Percentiles rank a stretch among this genome's conserved stretches.
Evolutionary conservation across 192 early-diverging fungal species (phyloP).

Genomic region (Backusella psychrophila): DNA sequence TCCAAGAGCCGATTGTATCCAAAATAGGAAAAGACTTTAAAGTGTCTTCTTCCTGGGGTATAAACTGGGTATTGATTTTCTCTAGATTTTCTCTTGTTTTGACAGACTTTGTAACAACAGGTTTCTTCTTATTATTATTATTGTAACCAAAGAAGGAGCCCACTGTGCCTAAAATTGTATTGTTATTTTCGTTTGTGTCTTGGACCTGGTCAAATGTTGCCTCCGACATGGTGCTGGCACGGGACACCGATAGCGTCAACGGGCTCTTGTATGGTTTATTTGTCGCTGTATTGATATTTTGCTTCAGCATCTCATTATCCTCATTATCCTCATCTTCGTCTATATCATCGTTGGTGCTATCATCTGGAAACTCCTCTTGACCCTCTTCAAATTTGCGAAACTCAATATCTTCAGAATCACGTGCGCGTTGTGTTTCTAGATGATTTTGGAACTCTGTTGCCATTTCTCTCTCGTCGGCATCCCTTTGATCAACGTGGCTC

Average conservation of each 20-base stretch:
- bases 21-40: slow-evolving; percentile 34
- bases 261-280: background rate
- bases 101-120: background rate
- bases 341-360: slow-evolving; percentile 2
- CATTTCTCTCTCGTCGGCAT: slow-evolving; percentile 5
- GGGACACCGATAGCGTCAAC: slow-evolving; percentile 3
- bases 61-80: background rate
- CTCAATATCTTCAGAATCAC: background rate
- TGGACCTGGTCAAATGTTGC: background rate
- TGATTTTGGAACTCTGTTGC: slow-evolving; percentile 5
- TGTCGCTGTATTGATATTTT: background rate
- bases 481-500: background rate
- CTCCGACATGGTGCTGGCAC: background rate
- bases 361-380: slow-evolving; percentile 16
- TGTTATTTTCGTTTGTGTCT: background rate
- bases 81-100: background rate
- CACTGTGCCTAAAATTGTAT: background rate
- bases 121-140: background rate
- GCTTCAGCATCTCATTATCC: background rate
- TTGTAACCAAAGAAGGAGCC: background rate
- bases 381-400: slow-evolving; percentile 18
- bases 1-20: slow-evolving; percentile 35
- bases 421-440: background rate
- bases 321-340: slow-evolving; percentile 4
- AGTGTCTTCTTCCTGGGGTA: slow-evolving; percentile 25